These are phyloP conservation scores for Ceratocystis diversiconidia DNA, from an alignment of 2,329 filamentous ascomycete species.

Conservation along the genomic window DNA sequence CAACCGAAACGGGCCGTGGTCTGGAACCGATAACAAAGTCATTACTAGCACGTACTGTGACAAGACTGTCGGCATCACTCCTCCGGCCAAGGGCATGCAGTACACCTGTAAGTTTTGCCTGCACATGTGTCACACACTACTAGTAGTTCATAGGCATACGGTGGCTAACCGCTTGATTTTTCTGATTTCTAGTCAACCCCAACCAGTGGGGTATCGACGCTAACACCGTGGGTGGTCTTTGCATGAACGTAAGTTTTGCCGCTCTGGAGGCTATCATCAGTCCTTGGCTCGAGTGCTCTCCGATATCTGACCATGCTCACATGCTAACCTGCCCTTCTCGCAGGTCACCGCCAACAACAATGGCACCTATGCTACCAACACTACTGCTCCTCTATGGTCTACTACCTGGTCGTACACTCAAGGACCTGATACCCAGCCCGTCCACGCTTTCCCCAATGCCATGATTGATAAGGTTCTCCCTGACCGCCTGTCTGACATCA, in stretches of 20 bases:
- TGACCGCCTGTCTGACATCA: conserved; percentile 27
- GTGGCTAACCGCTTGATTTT: neutral
- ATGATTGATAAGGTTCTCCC: conserved; percentile 35
- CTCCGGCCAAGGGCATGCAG: conserved; percentile 30
- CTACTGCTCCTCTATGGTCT: conserved; percentile 34
- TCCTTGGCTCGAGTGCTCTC: neutral
- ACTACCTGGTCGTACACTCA: conserved; percentile 39
- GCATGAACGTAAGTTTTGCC: conserved; percentile 36
- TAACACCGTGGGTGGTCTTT: conserved; percentile 30
- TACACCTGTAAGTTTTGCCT: conserved; percentile 32
- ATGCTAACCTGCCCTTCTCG: conserved; percentile 7
- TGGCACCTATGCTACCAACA: conserved; percentile 33
- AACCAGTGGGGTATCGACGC: conserved; percentile 39
- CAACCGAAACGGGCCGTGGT: conserved; percentile 28
- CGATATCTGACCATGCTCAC: neutral
- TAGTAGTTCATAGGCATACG: neutral
- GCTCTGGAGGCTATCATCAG: conserved; percentile 10
- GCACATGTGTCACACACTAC: neutral
- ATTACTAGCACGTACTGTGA: conserved; percentile 30
- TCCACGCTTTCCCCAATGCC: conserved; percentile 42
- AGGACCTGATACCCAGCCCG: conserved; percentile 30
- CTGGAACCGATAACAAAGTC: conserved; percentile 26
- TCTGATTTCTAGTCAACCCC: conserved; percentile 34
- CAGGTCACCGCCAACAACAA: conserved; percentile 38
- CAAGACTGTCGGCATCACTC: conserved; percentile 32